phyloP scores from a whole-genome alignment of 2,329 filamentous ascomycete genomes.

The Chaetomiaceae sp. region DNA sequence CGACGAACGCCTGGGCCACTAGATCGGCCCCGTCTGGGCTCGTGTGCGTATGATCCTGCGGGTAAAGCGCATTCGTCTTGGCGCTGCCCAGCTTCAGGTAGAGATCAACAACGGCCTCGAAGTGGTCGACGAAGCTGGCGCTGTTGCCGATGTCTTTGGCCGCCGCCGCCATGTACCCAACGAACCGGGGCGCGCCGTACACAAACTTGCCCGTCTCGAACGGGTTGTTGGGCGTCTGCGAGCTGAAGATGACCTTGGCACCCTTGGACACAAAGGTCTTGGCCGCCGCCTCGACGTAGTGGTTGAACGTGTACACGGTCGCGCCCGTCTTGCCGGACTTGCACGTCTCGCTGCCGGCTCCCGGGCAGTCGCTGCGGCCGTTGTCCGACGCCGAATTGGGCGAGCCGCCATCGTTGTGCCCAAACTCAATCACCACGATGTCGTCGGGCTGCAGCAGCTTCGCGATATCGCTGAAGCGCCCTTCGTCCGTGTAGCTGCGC shows the following conservation, averaged over 20 bases:
- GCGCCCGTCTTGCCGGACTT: slow-evolving; percentile 28
- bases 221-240: slow-evolving; percentile 55
- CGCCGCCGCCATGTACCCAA: slow-evolving; percentile 38
- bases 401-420: slow-evolving; percentile 62
- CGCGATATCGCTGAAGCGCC: slow-evolving; percentile 51
- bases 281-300: slow-evolving; percentile 31
- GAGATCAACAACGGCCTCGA: slow-evolving; percentile 44
- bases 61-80: slow-evolving; percentile 45
- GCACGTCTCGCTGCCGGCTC: slow-evolving; percentile 47
- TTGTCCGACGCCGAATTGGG: slow-evolving; percentile 47
- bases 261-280: slow-evolving; percentile 42
- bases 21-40: slow-evolving; percentile 47
- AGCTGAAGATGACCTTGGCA: slow-evolving; percentile 53
- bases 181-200: slow-evolving; percentile 47
- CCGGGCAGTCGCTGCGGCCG: slow-evolving; percentile 52
- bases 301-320: slow-evolving; percentile 27
- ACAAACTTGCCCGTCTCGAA: slow-evolving; percentile 50
- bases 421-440: slow-evolving; percentile 63
- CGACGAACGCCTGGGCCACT: slow-evolving; percentile 52
- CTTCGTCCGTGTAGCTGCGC: slow-evolving; percentile 56
- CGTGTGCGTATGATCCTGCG: slow-evolving; percentile 56
- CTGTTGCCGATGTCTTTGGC: slow-evolving; percentile 39
- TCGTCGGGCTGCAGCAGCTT: slow-evolving; percentile 46
- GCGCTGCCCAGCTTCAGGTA: slow-evolving; percentile 42
- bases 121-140: slow-evolving; percentile 52